Percentiles rank a stretch among this genome's conserved stretches.
phyloP scores from a whole-genome alignment of 1,284 basidiomycete genomes.

The Apiotrichum domesticum region DNA sequence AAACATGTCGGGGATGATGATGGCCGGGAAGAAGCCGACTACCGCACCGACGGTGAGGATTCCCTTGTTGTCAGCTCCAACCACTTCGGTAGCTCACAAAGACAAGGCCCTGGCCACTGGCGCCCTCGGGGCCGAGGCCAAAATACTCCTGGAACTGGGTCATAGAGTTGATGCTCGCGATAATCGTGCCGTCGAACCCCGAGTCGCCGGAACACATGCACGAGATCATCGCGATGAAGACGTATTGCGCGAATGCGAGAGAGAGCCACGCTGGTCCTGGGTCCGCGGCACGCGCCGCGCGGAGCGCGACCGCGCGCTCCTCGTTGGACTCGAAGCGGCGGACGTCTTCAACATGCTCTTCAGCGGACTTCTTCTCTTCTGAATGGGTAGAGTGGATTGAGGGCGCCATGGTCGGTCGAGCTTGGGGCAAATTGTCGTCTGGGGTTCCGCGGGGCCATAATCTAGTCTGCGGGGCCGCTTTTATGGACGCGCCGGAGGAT shows the following conservation, averaged over 20 bases:
- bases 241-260: slow-evolving; percentile 47
- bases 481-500: too few species aligned
- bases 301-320: slow-evolving; percentile 43
- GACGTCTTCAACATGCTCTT: too few species aligned
- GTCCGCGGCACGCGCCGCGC: slow-evolving; percentile 51
- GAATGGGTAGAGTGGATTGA: too few species aligned
- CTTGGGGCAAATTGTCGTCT: too few species aligned
- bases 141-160: slow-evolving; percentile 11
- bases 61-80: slow-evolving; percentile 45
- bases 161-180: slow-evolving; percentile 10
- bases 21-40: slow-evolving; percentile 39
- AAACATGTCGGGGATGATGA: slow-evolving; percentile 52
- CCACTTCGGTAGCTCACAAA: slow-evolving; percentile 40
- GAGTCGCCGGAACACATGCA: slow-evolving; percentile 49
- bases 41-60: slow-evolving; percentile 53
- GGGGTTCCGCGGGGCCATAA: too few species aligned
- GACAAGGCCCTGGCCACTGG: slow-evolving; percentile 16
- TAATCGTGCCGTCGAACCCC: slow-evolving; percentile 20
- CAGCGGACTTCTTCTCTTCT: too few species aligned
- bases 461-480: too few species aligned
- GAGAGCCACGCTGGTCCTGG: slow-evolving; percentile 51
- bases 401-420: too few species aligned
- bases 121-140: neutral
- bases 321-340: neutral
- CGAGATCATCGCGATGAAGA: slow-evolving; percentile 48